Conservation (phyloP, 75 land plant genomes). For the Cunninghamia lanceolata region DNA sequence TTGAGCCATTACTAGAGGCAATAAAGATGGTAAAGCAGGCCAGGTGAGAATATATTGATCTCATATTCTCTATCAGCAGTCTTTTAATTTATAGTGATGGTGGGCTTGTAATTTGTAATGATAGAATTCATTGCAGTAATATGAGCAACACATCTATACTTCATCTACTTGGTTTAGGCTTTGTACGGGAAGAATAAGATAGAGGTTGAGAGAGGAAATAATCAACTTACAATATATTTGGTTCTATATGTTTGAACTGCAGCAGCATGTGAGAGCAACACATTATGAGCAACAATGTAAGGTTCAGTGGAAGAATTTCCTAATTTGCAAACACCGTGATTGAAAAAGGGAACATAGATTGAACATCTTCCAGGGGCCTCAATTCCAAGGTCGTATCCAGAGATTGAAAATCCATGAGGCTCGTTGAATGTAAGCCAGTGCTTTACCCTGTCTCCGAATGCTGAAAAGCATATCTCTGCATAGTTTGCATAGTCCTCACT, state of each 20-base stretch:
- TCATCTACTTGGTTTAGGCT: not conserved
- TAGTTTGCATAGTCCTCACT: slow-evolving; percentile 22
- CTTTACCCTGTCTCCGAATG: slow-evolving; percentile 45
- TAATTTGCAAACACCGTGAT: slow-evolving; percentile 11
- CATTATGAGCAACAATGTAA: slow-evolving; percentile 30
- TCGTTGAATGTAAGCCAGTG: slow-evolving; percentile 41
- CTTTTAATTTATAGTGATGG: no score
- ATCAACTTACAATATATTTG: slow-evolving; percentile 17
- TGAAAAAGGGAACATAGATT: not conserved
- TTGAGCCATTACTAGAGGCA: no score
- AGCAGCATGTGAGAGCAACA: slow-evolving; percentile 36
- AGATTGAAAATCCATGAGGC: slow-evolving; percentile 6
- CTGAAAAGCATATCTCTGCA: slow-evolving; percentile 34
- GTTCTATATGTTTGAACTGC: slow-evolving; percentile 25
- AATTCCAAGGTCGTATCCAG: slow-evolving; percentile 18
- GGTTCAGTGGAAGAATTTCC: slow-evolving; percentile 27
- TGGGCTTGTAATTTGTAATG: not conserved
- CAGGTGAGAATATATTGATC: no score
- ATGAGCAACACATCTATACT: slow-evolving; percentile 25
- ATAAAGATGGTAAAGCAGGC: no score
- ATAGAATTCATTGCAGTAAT: slow-evolving; percentile 19
- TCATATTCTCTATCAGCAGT: no score
- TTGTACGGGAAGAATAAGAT: not conserved
- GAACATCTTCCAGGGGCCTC: slow-evolving; percentile 26
- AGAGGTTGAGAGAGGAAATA: not conserved